These are phyloP conservation scores for Prunus campanulata DNA, from an alignment of 306 rosid species.

Conservation along the genomic window DNA sequence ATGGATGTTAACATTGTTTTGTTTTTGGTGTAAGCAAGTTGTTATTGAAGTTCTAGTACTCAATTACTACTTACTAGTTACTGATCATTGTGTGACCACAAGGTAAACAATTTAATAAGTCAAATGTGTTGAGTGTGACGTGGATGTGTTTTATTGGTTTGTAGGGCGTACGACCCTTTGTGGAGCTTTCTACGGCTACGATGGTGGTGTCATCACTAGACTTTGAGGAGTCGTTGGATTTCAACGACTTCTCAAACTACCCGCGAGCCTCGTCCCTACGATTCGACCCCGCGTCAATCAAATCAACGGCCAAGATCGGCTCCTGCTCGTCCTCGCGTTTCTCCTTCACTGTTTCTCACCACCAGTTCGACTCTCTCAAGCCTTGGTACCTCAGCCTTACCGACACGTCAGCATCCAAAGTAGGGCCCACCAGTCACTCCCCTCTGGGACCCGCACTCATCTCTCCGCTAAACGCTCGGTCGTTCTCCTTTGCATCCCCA, in stretches of 20 bases:
- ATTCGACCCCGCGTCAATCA: conserved; percentile 51
- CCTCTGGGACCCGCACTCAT: conserved; percentile 66
- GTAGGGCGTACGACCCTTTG: conserved; percentile 89
- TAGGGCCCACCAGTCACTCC: conserved; percentile 66
- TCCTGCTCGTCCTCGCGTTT: conserved; percentile 90
- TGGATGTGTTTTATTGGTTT: background rate
- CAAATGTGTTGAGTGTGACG: background rate
- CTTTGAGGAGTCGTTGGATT: conserved; percentile 74
- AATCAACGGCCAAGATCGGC: conserved; percentile 69
- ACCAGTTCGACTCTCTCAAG: conserved; percentile 73
- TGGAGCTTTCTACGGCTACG: conserved; percentile 68
- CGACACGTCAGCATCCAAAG: conserved; percentile 86
- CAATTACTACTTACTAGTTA: background rate
- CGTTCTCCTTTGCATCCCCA: conserved; percentile 92
- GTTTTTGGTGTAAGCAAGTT: background rate
- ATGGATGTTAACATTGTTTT: background rate
- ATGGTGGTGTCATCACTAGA: conserved; percentile 73
- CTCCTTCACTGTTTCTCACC: conserved; percentile 90
- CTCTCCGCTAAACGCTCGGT: conserved; percentile 85
- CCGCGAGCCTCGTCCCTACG: conserved; percentile 89
- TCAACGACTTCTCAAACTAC: conserved; percentile 62
- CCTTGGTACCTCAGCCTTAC: conserved; percentile 90
- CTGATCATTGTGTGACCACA: background rate
- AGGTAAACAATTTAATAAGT: background rate
- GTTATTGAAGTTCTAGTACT: background rate